Conservation (phyloP, 108 stramenopile genomes). For the Cyclotella cryptica region DNA sequence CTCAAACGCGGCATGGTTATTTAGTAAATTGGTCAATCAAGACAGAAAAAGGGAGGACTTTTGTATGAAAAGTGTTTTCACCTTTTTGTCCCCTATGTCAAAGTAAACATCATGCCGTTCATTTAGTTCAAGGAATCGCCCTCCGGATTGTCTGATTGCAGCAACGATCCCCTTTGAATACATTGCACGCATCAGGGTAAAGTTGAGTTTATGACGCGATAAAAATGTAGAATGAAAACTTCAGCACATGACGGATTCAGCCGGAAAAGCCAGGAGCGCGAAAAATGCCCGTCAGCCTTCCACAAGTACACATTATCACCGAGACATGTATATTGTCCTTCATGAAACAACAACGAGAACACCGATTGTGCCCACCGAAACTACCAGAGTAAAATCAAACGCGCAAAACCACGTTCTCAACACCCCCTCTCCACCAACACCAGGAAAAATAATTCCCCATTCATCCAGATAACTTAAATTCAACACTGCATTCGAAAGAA, state of each 20-base stretch:
- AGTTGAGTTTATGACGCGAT: neutral
- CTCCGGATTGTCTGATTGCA: slow-evolving; percentile 38
- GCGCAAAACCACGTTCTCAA: too few relatives aligned
- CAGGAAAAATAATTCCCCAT: neutral
- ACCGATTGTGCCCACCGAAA: too few relatives aligned
- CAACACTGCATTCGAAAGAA: neutral
- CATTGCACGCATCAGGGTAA: neutral
- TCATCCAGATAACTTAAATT: neutral
- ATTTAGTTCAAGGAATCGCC: slow-evolving; percentile 45
- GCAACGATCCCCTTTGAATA: slow-evolving; percentile 41
- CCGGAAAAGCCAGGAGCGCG: too few relatives aligned
- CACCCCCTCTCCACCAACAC: neutral
- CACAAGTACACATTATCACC: too few relatives aligned
- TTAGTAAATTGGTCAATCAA: neutral
- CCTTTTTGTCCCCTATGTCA: slow-evolving; percentile 56
- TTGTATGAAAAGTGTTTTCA: neutral
- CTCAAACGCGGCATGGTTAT: neutral
- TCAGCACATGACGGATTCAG: neutral
- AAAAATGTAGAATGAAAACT: neutral
- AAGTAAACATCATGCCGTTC: slow-evolving; percentile 30
- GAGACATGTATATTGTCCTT: too few relatives aligned
- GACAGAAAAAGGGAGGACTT: neutral
- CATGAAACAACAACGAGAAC: too few relatives aligned
- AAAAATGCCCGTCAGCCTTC: too few relatives aligned
- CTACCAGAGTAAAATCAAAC: too few relatives aligned